Evolutionary conservation across 805 yeast genomes (phyloP).

Genomic region (Pichia heedii): DNA sequence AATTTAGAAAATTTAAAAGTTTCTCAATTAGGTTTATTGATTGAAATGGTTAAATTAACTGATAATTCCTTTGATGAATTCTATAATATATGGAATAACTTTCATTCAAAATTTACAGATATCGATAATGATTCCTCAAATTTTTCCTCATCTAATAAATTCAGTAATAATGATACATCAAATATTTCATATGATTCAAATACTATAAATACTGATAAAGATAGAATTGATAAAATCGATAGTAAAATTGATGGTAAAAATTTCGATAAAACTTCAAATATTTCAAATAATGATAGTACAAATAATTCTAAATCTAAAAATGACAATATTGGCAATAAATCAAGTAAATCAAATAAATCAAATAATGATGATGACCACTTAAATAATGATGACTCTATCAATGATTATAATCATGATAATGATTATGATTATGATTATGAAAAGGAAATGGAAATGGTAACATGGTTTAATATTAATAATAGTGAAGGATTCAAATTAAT

Average conservation of each 20-base stretch:
- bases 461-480: conserved; percentile 18
- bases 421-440: not conserved
- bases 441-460: not conserved
- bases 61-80: conserved; percentile 24
- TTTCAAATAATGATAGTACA: not conserved
- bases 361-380: not conserved
- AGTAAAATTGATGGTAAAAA: too few species aligned
- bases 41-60: conserved; percentile 29
- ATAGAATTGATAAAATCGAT: too few species aligned
- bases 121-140: not conserved
- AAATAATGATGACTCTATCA: not conserved
- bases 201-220: too few species aligned
- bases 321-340: not conserved
- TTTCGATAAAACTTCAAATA: too few species aligned
- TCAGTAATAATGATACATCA: too few species aligned
- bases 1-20: conserved; percentile 45
- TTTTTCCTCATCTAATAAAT: not conserved
- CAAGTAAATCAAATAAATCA: too few species aligned
- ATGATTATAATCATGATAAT: not conserved
- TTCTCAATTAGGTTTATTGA: conserved; percentile 44
- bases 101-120: conserved; percentile 3
- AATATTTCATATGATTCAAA: not conserved
- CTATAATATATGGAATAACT: conserved; percentile 22
- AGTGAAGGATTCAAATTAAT: conserved; percentile 46
- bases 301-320: too few species aligned